Conservation (phyloP, 805 yeast species). For the Myxozyma geophila region DNA sequence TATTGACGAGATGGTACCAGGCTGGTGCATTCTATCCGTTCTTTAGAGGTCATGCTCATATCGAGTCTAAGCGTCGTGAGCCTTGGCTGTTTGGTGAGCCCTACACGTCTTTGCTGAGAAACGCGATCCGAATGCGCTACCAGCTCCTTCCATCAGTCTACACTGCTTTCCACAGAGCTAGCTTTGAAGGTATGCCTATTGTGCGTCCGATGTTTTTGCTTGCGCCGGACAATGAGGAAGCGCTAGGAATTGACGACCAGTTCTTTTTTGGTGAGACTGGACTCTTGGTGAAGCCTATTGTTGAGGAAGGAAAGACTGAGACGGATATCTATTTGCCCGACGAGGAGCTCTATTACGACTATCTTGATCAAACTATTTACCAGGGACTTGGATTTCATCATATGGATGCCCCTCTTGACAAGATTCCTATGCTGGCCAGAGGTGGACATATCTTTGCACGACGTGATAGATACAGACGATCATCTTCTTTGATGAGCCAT, state of each 20-base stretch:
- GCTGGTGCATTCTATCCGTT: slow-evolving; percentile 96
- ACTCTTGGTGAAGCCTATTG: slow-evolving; percentile 78
- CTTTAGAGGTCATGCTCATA: slow-evolving; percentile 95
- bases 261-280: slow-evolving; percentile 77
- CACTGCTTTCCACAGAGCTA: slow-evolving; percentile 72
- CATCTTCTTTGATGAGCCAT: slow-evolving; percentile 69
- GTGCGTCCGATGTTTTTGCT: slow-evolving; percentile 45
- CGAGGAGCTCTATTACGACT: slow-evolving; percentile 47
- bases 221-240: slow-evolving; percentile 46
- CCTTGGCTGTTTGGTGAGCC: slow-evolving; percentile 88
- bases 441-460: slow-evolving; percentile 79
- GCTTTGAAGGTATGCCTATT: slow-evolving; percentile 67
- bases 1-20: slow-evolving; percentile 92
- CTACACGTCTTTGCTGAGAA: slow-evolving; percentile 64
- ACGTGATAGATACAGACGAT: slow-evolving; percentile 77
- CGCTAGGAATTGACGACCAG: slow-evolving; percentile 75
- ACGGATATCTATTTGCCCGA: slow-evolving; percentile 58
- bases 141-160: slow-evolving; percentile 76
- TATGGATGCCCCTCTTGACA: slow-evolving; percentile 55
- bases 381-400: slow-evolving; percentile 50
- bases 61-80: slow-evolving; percentile 89
- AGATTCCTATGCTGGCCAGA: slow-evolving; percentile 71
- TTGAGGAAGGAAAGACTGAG: slow-evolving; percentile 54
- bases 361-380: slow-evolving; percentile 39
- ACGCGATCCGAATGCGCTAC: slow-evolving; percentile 76